Conservation (phyloP, 1,139 yeast species). For the Nakaseomyces sp. region DNA sequence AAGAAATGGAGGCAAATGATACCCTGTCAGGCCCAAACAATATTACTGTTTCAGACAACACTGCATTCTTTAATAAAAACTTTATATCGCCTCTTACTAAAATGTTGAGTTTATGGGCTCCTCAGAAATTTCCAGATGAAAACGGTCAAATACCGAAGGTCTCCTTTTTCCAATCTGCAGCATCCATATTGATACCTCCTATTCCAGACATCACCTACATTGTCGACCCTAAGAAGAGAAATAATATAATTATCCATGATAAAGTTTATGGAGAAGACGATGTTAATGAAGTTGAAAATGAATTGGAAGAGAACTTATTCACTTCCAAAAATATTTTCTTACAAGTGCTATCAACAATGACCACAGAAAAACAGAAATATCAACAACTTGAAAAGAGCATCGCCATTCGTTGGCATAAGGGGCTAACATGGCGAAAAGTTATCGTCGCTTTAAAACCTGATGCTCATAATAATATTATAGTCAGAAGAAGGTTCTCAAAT, state of each 20-base stretch:
- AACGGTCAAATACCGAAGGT: slow-evolving; percentile 47
- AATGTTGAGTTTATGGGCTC: slow-evolving; percentile 26
- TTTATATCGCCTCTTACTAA: slow-evolving; percentile 28
- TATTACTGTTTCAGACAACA: slow-evolving; percentile 18
- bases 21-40: slow-evolving; percentile 12
- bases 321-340: slow-evolving; percentile 19
- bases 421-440: slow-evolving; percentile 84
- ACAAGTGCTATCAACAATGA: slow-evolving; percentile 15
- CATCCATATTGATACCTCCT: slow-evolving; percentile 77
- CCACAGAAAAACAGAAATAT: slow-evolving; percentile 5
- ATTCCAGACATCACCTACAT: slow-evolving; percentile 65
- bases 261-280: slow-evolving; percentile 58
- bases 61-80: slow-evolving; percentile 20
- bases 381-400: slow-evolving; percentile 46
- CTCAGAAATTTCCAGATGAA: slow-evolving; percentile 22
- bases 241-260: slow-evolving; percentile 64
- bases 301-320: slow-evolving; percentile 12
- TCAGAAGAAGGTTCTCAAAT: slow-evolving; percentile 79
- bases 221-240: slow-evolving; percentile 50
- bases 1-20: slow-evolving; percentile 15
- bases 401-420: slow-evolving; percentile 58
- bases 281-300: slow-evolving; percentile 40
- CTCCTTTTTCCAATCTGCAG: slow-evolving; percentile 75
- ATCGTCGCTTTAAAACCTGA: slow-evolving; percentile 79
- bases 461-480: slow-evolving; percentile 90